Evolutionary conservation across 2,329 filamentous ascomycete genomes (phyloP), one percentile per base, ranked within the genome.

Genomic region (Sarocladiaceae sp.): DNA sequence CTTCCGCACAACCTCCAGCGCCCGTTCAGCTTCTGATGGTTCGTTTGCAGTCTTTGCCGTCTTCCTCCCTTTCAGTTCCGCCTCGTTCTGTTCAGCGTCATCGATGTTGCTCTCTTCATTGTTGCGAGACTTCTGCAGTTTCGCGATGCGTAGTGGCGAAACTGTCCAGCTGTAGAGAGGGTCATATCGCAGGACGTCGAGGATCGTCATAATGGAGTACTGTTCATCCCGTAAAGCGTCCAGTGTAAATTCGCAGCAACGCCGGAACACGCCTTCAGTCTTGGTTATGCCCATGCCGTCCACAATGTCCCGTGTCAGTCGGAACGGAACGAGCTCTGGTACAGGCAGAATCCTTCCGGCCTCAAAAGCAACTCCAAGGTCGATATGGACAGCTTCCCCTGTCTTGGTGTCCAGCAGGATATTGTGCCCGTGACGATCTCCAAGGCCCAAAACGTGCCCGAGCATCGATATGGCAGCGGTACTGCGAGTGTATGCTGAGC

Each of bases 181-280:
- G 71, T 99, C 93, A 64, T 96, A 97, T n/a, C 94, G 85, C 47
- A 99, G 70, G 18, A 98, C 94, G 58, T 98, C 94, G 16, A 99
- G 79, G 44, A 98, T 89, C 0, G 93, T 97, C 90, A 96, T 97
- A 67, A 99, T 98, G 34, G 85, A 90, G 60, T 95, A 94, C 11
- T 87, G 87, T 61, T 98, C 93, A 55, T 95, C 86, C n/a, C 93
- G 83, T 27, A 99, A 71, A 2, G 94, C 90, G 50, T 96, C 89
- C 24, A 99, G 78, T 0, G 90, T 97, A 61, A 97, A 97, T 61
- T 99, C 94, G 62, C 93, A 98, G 65, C 91, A 97, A n/a, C 94
- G 81, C 6, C 93, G 80, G 69, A 97, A 98, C 0, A 97, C 89
- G 3, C 93, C 93, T 63, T 99, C 94, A 0, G 90, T 95, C 56